phyloP scores from a whole-genome alignment of 78 protist species.

The Dictyostelium citrinum region DNA sequence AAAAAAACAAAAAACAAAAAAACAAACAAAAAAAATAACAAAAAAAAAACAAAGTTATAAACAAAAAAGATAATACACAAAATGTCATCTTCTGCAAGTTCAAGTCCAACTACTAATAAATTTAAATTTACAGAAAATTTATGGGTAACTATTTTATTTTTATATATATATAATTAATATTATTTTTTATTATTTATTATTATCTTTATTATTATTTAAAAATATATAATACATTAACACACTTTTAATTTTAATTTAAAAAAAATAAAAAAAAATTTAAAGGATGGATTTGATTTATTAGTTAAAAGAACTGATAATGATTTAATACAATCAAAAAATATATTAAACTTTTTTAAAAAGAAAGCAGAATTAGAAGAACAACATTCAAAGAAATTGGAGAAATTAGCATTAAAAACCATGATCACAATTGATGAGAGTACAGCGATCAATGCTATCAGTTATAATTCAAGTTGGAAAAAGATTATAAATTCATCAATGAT shows the following conservation, averaged over 20 bases:
- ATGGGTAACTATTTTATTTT: conserved; percentile 44
- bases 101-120: not conserved
- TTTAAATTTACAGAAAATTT: conserved; percentile 45
- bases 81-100: not conserved
- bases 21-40: too few relatives aligned
- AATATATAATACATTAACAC: not conserved
- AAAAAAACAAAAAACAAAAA: too few relatives aligned
- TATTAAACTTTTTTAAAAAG: conserved; percentile 45
- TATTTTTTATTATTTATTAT: too few relatives aligned
- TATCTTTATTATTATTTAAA: too few relatives aligned
- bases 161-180: too few relatives aligned
- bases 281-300: conserved; percentile 74
- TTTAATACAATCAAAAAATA: conserved; percentile 24
- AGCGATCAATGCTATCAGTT: not conserved
- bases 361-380: conserved; percentile 70
- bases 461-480: conserved; percentile 35
- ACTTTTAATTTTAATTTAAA: not conserved
- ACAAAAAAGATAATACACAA: not conserved
- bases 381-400: conserved; percentile 63
- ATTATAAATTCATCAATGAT: not conserved
- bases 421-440: not conserved
- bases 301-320: conserved; percentile 62
- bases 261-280: not conserved
- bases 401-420: not conserved
- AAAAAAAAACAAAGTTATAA: not conserved